Percentiles rank a stretch among this genome's conserved stretches.
These are phyloP conservation scores for Sarocladium oryzae DNA, from an alignment of 2,329 filamentous ascomycete genomes.

Conservation along the genomic window DNA sequence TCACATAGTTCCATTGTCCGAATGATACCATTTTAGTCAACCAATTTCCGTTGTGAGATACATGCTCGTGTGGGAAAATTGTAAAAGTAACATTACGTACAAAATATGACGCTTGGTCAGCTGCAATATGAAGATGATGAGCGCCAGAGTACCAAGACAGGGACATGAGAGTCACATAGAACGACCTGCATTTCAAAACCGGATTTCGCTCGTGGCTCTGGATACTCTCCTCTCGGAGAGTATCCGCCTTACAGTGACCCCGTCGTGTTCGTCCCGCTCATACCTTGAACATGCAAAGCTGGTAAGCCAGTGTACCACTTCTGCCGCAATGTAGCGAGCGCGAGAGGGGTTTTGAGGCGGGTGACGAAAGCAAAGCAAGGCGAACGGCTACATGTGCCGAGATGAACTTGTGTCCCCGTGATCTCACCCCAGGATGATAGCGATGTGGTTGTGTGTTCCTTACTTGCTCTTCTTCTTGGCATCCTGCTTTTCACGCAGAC, in stretches of 20 bases:
- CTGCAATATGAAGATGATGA: too few species aligned
- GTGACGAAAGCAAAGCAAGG: neutral
- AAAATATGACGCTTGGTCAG: too few species aligned
- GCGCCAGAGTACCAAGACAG: too few species aligned
- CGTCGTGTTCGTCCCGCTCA: slow-evolving; percentile 3
- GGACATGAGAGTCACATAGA: neutral
- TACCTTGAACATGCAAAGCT: slow-evolving; percentile 1
- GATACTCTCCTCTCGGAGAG: slow-evolving; percentile 7
- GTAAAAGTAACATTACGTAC: neutral
- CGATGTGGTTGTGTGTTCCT: neutral
- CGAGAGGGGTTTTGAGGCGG: neutral
- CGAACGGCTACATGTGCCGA: neutral
- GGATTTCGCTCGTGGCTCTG: slow-evolving; percentile 1
- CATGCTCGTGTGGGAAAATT: neutral
- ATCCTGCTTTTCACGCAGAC: slow-evolving; percentile 15
- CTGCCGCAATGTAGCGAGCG: neutral
- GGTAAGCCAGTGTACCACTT: slow-evolving; percentile 1
- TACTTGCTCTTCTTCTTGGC: slow-evolving; percentile 21
- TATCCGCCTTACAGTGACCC: slow-evolving; percentile 1
- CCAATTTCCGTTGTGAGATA: neutral
- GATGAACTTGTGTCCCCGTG: neutral
- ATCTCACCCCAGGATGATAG: neutral
- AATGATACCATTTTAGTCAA: slow-evolving; percentile 6
- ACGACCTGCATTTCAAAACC: neutral
- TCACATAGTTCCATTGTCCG: slow-evolving; percentile 3